A percentile compares a stretch with the other conserved stretches of the same genome.
Conservation (phyloP, 2,329 filamentous ascomycete species). For the Cytospora piceicola region DNA sequence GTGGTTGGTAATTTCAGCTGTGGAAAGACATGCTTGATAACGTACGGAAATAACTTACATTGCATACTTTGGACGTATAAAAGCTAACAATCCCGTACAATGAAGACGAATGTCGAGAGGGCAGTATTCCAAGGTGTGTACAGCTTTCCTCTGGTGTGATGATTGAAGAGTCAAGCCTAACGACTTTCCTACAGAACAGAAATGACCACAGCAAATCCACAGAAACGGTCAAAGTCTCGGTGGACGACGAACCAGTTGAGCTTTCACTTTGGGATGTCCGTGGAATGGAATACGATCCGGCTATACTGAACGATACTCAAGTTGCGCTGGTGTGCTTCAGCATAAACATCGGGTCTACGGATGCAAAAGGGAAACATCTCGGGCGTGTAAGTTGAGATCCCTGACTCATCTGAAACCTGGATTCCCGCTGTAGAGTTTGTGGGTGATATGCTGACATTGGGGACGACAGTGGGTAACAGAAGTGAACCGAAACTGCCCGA, state of each 20-base stretch:
- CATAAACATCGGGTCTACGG: constrained; percentile 29
- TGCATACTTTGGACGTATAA: neutral
- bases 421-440: neutral
- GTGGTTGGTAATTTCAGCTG: constrained; percentile 31
- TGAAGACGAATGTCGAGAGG: constrained; percentile 26
- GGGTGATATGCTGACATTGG: neutral
- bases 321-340: constrained; percentile 30
- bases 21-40: constrained; percentile 29
- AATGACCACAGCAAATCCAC: constrained; percentile 15
- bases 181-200: neutral
- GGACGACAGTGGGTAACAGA: constrained; percentile 27
- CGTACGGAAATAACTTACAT: constrained; percentile 2
- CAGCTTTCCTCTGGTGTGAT: neutral
- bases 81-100: constrained; percentile 1
- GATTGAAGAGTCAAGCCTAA: neutral
- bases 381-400: constrained; percentile 18
- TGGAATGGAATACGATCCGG: constrained; percentile 30
- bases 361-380: constrained; percentile 29
- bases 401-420: too few relatives aligned
- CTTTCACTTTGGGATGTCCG: constrained; percentile 29
- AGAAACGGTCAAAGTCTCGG: constrained; percentile 23
- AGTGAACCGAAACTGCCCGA: constrained; percentile 30
- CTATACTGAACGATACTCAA: constrained; percentile 26
- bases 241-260: constrained; percentile 28
- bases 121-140: constrained; percentile 20